Evolutionary conservation across 441 rosid species (phyloP), one percentile per base, ranked within the genome.

Genomic region (Kokia cookei): DNA sequence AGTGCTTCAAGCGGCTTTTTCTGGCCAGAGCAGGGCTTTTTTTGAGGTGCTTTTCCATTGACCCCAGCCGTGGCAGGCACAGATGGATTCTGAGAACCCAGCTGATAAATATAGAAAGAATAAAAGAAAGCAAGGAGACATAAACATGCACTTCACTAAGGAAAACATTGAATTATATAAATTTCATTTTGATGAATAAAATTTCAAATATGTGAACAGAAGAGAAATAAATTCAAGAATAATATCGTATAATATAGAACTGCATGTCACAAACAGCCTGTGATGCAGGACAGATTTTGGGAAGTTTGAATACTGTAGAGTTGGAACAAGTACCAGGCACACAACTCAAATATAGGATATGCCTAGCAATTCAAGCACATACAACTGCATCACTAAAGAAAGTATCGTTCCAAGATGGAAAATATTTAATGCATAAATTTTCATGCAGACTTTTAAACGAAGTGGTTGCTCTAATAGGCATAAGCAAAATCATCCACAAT

Each of bases 1-100:
- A 81, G 87, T 61, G 89, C 68, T 64, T 96, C 99, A 79, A 87
- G 88, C 24, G 92, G 94, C 82, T 91, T 96, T 85, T 96, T 96
- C 80, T 88, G 98, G 83, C 91, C 92, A 77, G 83, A 69, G 65
- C 79, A 76, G 77, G 90, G 83, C 79, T 86, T 95, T 79, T 86
- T 91, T 6, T 86, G 80, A 77, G 93, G 87, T 29, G 86, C 84
- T 80, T 86, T 86, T 43, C 84, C 76, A 77, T 78, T 89, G 77
- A 75, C 74, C 74, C 89, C 91, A 74, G 86, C 76, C 67, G 87
- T 78, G 65, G 90, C 69, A 29, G 87, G 74, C 27, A 78, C 82
- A 15, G 89, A 65, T 32, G 87, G 75, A 43, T 77, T 75, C 76
- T 89, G 90, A 71, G 91, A 82, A 75, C 84, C 86, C 81, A 83